These are phyloP conservation scores for Sistotremastrum niveocremeum DNA, from an alignment of 768 basidiomycete species.

Conservation along the genomic window DNA sequence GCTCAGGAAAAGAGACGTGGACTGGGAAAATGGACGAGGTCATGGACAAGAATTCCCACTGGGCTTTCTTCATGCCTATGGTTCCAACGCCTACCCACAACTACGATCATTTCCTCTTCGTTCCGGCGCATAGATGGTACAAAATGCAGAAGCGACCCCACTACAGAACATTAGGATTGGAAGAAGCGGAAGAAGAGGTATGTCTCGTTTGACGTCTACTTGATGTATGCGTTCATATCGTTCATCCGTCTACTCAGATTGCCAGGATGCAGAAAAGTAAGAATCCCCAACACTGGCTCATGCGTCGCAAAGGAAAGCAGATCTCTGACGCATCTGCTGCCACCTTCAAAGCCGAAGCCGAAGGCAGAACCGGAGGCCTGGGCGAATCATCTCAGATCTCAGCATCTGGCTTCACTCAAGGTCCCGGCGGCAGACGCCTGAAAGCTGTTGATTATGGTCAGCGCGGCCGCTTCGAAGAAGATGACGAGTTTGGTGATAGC, in stretches of 20 bases:
- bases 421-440: constrained; percentile 53
- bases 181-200: constrained; percentile 57
- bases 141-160: constrained; percentile 81
- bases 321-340: constrained; percentile 46
- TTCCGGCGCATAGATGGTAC: constrained; percentile 83
- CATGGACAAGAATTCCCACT: constrained; percentile 49
- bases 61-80: constrained; percentile 72
- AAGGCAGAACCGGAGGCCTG: constrained; percentile 26
- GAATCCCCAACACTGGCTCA: constrained; percentile 57
- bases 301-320: constrained; percentile 32
- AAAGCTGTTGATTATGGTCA: constrained; percentile 57
- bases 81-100: constrained; percentile 15
- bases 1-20: constrained; percentile 59
- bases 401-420: constrained; percentile 41
- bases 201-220: constrained; percentile 16
- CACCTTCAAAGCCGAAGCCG: constrained; percentile 55
- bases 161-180: constrained; percentile 54
- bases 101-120: constrained; percentile 74
- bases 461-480: constrained; percentile 50
- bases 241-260: constrained; percentile 25
- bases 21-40: constrained; percentile 72
- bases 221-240: background rate
- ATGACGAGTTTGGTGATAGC: constrained; percentile 35
- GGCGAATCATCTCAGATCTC: constrained; percentile 30
- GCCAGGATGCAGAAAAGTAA: constrained; percentile 56